Percentiles rank a stretch among this genome's conserved stretches.
Conservation (phyloP, 2,329 filamentous ascomycete species). For the Colletotrichum sp. region DNA sequence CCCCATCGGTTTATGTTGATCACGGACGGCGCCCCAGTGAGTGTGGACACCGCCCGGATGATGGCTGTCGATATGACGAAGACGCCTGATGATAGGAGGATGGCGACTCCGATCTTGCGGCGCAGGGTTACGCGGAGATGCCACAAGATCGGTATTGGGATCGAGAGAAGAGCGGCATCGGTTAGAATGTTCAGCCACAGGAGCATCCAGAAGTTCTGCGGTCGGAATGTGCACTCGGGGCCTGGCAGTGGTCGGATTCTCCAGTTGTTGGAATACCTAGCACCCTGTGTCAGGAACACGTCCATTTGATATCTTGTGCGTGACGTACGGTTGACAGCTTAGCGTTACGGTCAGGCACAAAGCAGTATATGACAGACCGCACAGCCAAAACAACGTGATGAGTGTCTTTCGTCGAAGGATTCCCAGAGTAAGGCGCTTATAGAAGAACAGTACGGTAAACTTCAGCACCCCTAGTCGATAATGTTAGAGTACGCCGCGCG, state of each 20-base stretch:
- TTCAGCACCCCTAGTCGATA: conserved; percentile 26
- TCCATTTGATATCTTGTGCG: no score
- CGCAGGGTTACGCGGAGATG: conserved; percentile 18
- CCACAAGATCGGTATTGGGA: conserved; percentile 29
- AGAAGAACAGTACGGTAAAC: conserved; percentile 30
- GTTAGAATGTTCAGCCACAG: conserved; percentile 27
- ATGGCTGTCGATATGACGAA: conserved; percentile 31
- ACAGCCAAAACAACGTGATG: conserved; percentile 23
- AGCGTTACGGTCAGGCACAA: conserved; percentile 20
- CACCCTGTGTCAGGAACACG: background rate
- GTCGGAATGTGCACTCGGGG: conserved; percentile 17
- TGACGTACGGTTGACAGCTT: conserved; percentile 24
- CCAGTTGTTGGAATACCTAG: conserved; percentile 25
- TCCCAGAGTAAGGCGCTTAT: conserved; percentile 26
- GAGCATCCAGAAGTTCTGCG: conserved; percentile 28
- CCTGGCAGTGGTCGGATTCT: conserved; percentile 25
- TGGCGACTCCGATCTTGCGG: conserved; percentile 24
- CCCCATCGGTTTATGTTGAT: conserved; percentile 28
- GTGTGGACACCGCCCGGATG: conserved; percentile 25
- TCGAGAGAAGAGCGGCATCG: conserved; percentile 28
- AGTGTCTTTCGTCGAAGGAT: conserved; percentile 21
- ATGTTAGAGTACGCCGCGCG: background rate
- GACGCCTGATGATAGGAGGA: conserved; percentile 28
- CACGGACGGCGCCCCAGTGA: conserved; percentile 24
- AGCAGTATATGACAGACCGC: conserved; percentile 19